A percentile compares a stretch with the other conserved stretches of the same genome.
Conservation (phyloP, 371 early-diverging fungal species). For the Fennellomyces sp. region DNA sequence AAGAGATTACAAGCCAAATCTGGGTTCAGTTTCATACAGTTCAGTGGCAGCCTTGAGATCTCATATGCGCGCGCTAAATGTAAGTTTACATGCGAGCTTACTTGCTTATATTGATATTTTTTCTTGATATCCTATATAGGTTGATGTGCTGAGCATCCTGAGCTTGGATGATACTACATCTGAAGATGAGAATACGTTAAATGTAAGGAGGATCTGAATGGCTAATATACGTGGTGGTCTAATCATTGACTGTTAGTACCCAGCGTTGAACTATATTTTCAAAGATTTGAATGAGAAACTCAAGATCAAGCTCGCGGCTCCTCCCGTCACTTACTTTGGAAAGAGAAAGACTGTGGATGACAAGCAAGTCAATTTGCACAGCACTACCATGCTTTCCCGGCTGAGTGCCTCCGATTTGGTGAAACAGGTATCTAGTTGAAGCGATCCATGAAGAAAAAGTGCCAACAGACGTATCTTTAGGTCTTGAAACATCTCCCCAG, state of each 20-base stretch:
- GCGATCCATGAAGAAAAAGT: background rate
- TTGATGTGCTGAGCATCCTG: slow-evolving; percentile 23
- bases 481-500: slow-evolving; percentile 34
- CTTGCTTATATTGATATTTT: background rate
- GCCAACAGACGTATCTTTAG: slow-evolving; percentile 7
- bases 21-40: background rate
- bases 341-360: slow-evolving; percentile 38
- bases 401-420: slow-evolving; percentile 38
- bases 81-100: slow-evolving; percentile 18
- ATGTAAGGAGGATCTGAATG: slow-evolving; percentile 7
- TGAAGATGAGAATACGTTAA: slow-evolving; percentile 1
- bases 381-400: slow-evolving; percentile 35
- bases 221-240: background rate
- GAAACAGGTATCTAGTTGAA: slow-evolving; percentile 23
- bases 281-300: slow-evolving; percentile 58
- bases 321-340: slow-evolving; percentile 26
- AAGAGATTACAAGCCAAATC: slow-evolving; percentile 7
- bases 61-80: slow-evolving; percentile 54
- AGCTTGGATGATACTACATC: background rate
- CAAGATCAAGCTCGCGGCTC: slow-evolving; percentile 48
- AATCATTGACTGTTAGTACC: slow-evolving; percentile 10
- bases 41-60: slow-evolving; percentile 28
- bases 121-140: slow-evolving; percentile 18
- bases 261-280: slow-evolving; percentile 50
- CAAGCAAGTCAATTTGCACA: slow-evolving; percentile 12